Conservation (phyloP, 257 asterid genomes). For the Buddleja alternifolia region DNA sequence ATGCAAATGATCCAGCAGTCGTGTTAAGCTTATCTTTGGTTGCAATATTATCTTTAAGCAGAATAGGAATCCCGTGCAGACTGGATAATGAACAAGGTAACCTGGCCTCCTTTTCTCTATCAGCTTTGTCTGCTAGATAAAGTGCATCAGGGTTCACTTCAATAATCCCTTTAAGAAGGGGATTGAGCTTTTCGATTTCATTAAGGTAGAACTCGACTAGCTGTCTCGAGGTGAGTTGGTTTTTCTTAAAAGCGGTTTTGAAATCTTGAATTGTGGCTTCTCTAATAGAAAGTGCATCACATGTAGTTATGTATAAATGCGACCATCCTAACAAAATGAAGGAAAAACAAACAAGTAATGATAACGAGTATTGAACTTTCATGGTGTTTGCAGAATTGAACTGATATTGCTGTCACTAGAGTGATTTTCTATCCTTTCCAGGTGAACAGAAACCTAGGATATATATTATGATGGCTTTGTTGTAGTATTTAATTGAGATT, state of each 20-base stretch:
- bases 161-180: conserved; percentile 50
- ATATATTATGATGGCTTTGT: too few relatives aligned
- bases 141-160: conserved; percentile 62
- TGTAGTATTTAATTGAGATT: too few relatives aligned
- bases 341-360: conserved; percentile 3
- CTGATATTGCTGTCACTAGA: too few relatives aligned
- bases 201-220: conserved; percentile 47
- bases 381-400: not conserved
- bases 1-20: conserved; percentile 54
- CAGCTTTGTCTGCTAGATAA: conserved; percentile 47
- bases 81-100: conserved; percentile 17
- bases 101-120: conserved; percentile 35
- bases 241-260: conserved; percentile 40
- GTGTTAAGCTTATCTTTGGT: conserved; percentile 58
- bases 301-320: not conserved
- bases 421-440: too few relatives aligned
- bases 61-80: conserved; percentile 52
- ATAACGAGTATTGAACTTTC: not conserved
- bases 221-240: conserved; percentile 41
- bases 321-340: not conserved
- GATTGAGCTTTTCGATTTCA: conserved; percentile 42
- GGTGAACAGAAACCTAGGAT: too few relatives aligned
- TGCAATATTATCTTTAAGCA: conserved; percentile 51
- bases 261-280: conserved; percentile 36
- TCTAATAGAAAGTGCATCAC: conserved; percentile 21